Evolutionary conservation across 305 asterid genomes (phyloP).

Genomic region (Fraxinus albicans): DNA sequence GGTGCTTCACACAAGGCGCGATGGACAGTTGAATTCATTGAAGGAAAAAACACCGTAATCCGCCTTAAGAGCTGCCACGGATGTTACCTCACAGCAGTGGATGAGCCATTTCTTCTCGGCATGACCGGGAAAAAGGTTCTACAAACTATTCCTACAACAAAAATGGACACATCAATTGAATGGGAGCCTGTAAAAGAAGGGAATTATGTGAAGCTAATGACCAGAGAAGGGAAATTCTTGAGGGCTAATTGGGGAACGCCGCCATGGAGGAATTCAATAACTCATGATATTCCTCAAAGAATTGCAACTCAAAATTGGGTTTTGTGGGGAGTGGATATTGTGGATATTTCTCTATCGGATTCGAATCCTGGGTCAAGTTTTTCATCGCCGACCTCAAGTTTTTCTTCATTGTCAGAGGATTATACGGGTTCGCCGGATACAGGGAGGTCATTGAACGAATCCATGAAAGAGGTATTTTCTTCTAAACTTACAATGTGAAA

Average conservation of each 20-base stretch:
- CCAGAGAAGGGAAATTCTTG: conserved; percentile 50
- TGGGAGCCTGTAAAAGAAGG: conserved; percentile 68
- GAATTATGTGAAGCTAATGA: conserved; percentile 48
- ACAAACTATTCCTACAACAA: conserved; percentile 28
- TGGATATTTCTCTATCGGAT: conserved; percentile 45
- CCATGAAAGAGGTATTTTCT: neutral
- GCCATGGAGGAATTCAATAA: conserved; percentile 67
- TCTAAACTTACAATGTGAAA: neutral
- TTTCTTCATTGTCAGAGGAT: neutral
- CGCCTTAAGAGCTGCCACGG: conserved; percentile 58
- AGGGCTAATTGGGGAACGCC: conserved; percentile 65
- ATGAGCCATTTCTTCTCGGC: conserved; percentile 52
- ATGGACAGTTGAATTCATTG: conserved; percentile 56
- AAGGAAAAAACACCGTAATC: conserved; percentile 36
- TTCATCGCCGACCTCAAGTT: neutral
- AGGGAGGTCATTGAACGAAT: neutral
- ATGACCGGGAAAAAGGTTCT: conserved; percentile 64
- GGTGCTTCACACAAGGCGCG: conserved; percentile 50
- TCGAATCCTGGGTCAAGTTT: conserved; percentile 8
- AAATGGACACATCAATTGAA: conserved; percentile 31
- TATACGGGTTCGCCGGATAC: neutral
- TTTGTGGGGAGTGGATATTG: conserved; percentile 58
- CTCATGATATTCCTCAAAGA: conserved; percentile 63
- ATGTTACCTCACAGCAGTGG: conserved; percentile 53
- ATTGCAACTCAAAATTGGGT: conserved; percentile 66